Conservation (phyloP, 2,329 filamentous ascomycete genomes). For the Fusarium sp. region DNA sequence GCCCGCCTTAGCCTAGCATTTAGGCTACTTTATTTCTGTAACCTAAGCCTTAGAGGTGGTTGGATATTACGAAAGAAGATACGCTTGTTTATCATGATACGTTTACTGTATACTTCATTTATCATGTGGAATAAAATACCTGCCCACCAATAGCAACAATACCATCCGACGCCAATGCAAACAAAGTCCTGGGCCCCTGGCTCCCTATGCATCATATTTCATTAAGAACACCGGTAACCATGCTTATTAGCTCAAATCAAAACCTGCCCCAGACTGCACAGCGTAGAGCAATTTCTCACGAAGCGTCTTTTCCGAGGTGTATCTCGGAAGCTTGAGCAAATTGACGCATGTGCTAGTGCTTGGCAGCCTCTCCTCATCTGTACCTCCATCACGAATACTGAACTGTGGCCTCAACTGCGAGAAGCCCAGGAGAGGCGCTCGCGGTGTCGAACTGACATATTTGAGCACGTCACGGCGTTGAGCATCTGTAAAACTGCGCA, state of each 20-base stretch:
- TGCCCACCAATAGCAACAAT: neutral
- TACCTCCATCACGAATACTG: constrained; percentile 82
- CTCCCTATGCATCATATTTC: constrained; percentile 7
- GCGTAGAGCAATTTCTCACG: constrained; percentile 89
- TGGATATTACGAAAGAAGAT: neutral
- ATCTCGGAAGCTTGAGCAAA: constrained; percentile 89
- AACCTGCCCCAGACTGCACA: constrained; percentile 89
- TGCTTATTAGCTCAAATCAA: constrained; percentile 77
- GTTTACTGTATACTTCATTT: neutral
- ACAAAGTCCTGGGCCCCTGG: constrained; percentile 6
- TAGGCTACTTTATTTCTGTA: too few relatives aligned
- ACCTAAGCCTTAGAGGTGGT: too few relatives aligned
- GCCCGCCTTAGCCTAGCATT: neutral
- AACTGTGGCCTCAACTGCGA: constrained; percentile 86
- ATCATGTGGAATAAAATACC: neutral
- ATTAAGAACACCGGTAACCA: neutral
- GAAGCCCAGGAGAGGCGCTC: constrained; percentile 91
- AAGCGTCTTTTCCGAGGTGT: constrained; percentile 73
- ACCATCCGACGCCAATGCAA: constrained; percentile 35
- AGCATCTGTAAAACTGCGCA: constrained; percentile 78
- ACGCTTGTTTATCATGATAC: neutral
- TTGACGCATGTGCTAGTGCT: constrained; percentile 98
- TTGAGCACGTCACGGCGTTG: constrained; percentile 90
- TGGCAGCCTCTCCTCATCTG: constrained; percentile 77
- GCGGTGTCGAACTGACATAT: constrained; percentile 93